Base-by-base conservation (phyloP, 179 eudicot species). In the Sideroxylon spinosum region DNA sequence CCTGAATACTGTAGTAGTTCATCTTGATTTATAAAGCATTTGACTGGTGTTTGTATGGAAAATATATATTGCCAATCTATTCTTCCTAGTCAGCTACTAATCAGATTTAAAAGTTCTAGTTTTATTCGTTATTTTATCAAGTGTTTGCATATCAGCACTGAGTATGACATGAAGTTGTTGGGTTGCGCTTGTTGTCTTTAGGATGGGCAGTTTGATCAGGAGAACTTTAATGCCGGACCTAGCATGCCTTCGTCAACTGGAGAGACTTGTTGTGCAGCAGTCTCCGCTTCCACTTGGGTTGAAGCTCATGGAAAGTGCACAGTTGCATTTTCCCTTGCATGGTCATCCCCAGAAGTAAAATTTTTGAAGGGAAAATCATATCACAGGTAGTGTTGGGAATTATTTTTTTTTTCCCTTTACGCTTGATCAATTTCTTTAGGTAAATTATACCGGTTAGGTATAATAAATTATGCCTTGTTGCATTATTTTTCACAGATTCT, bases 291-390 rank as follows among this genome's bases (percentile, higher is more conserved):
- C 29, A 71, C 97, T 37, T 94, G 98, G 98, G 98, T 94, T 78
- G 98, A 95, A 85, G 92, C 98, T 83, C 95, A 94, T 82, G 99
- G 99, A 80, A 95, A 90, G 84, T 87, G 94, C 87, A 95, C 98
- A 22, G 86, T 95, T 68, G 93, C 99, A 50, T 95, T 95, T 85
- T 76, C 91, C 80, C 87, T 95, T 83, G 90, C 99, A 79, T 95
- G 99, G 98, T 87, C 98, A 29, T 92, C 98, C 72, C 98, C 99
- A 28, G 88, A 88, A 93, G 90, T 95, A 56, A 93, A 90, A 80
- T 95, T 93, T 86, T 76, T 76, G 77, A 95, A 95, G 82, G 99
- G 99, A 60, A 95, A 91, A 83, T 88, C 93, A 59, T 95, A 95
- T 76, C 84, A 91, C 86, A 91, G 99, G 99, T 93, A 78, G 76